Evolutionary conservation across 352 stramenopile species (phyloP).

Genomic region (Globisporangium middletonii): DNA sequence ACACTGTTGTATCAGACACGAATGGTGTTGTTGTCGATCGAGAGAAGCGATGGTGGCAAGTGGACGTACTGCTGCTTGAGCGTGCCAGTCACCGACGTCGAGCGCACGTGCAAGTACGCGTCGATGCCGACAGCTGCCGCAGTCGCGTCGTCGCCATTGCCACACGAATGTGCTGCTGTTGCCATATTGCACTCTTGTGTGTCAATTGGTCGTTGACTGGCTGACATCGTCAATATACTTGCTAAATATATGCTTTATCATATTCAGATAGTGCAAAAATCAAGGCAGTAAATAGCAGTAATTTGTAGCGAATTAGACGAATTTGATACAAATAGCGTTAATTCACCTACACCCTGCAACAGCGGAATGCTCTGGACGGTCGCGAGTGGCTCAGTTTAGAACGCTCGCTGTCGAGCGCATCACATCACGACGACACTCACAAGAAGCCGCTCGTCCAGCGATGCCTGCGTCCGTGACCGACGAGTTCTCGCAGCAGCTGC

Average conservation of each 20-base stretch:
- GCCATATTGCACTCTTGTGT: too few species aligned
- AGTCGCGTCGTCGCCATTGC: neutral
- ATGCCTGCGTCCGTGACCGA: constrained; percentile 4
- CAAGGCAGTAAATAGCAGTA: too few species aligned
- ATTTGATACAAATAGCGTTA: too few species aligned
- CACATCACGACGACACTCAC: neutral
- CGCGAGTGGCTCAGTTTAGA: constrained; percentile 5
- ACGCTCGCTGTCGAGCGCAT: neutral
- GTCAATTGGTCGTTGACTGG: too few species aligned
- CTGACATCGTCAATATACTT: too few species aligned
- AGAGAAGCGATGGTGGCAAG: neutral
- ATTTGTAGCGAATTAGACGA: too few species aligned
- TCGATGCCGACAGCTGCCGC: constrained; percentile 32
- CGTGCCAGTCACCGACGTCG: constrained; percentile 14
- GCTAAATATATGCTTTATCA: too few species aligned
- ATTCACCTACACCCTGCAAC: neutral
- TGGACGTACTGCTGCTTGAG: constrained; percentile 38
- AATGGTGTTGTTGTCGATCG: neutral
- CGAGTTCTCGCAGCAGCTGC: neutral
- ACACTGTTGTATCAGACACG: neutral
- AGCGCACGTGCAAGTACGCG: constrained; percentile 26
- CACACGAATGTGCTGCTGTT: too few species aligned
- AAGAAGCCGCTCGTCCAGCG: neutral
- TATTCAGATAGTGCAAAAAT: too few species aligned
- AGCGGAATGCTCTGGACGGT: constrained; percentile 7